These are phyloP conservation scores for Leptographium galeiforme DNA, from an alignment of 2,329 filamentous ascomycete species.

Conservation along the genomic window DNA sequence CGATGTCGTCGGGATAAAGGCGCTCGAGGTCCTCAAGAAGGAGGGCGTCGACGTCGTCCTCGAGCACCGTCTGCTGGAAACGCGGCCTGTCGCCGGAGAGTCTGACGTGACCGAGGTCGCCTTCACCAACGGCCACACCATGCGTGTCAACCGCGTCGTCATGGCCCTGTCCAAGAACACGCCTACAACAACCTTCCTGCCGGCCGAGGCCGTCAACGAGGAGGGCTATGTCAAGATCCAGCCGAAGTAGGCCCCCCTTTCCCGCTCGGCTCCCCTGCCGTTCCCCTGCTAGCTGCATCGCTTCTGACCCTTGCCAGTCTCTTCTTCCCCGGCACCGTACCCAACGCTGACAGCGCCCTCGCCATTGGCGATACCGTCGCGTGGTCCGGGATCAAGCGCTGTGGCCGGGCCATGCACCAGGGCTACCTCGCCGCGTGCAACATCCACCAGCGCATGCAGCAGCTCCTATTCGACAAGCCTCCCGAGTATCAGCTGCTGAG, in stretches of 20 bases:
- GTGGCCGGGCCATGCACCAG: constrained; percentile 62
- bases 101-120: constrained; percentile 31
- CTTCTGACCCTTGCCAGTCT: constrained; percentile 25
- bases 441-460: constrained; percentile 48
- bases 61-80: constrained; percentile 39
- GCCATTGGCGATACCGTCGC: constrained; percentile 55
- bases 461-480: constrained; percentile 21
- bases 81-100: constrained; percentile 28
- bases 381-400: constrained; percentile 72
- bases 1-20: constrained; percentile 51
- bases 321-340: constrained; percentile 36
- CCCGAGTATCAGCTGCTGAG: constrained; percentile 36
- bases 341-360: constrained; percentile 50
- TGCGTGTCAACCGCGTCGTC: constrained; percentile 52
- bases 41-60: constrained; percentile 53
- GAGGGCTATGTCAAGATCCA: constrained; percentile 54
- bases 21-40: constrained; percentile 44
- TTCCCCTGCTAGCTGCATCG: not conserved
- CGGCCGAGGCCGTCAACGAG: constrained; percentile 40
- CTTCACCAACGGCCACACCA: constrained; percentile 44
- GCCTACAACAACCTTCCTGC: constrained; percentile 51
- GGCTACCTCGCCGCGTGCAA: constrained; percentile 55
- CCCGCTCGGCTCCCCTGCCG: not conserved
- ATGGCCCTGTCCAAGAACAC: constrained; percentile 52
- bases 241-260: constrained; percentile 25